Evolutionary conservation across 2,329 filamentous ascomycete genomes (phyloP), one percentile per base, ranked within the genome.

Genomic region (Graphilbum fragrans): DNA sequence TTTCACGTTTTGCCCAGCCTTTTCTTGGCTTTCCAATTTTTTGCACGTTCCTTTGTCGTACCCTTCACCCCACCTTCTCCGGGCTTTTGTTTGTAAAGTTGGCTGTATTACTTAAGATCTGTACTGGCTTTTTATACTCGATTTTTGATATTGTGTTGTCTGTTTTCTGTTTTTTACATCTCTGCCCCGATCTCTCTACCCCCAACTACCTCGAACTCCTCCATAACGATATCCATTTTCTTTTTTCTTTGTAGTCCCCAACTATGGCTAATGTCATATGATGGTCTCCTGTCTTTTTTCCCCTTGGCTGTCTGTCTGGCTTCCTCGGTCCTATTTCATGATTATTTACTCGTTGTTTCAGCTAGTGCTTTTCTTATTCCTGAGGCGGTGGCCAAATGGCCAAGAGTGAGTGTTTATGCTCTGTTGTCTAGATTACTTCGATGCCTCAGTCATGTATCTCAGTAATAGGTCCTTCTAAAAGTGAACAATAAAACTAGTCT

Each of bases 171-270:
- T 29, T 29, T 23, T 20, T 38, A 32, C 39, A 35, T 33, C 36
- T 36, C 35, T 40, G 12, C 12, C 29, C 29, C 12, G 12, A 29
- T 42, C 34, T 37, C 20, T 21, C 31, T 35, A 19, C 10, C 18
- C 5, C 3, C 23, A 37, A 5, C 32, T 32, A 39, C 38, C 19
- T 16, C 23, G 19, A 25, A 29, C 17, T 29, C 31, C 20, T 33
- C 35, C n/a, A 41, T 42, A 43, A 45, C 42, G 42, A 43, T 45
- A 45, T 47, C 44, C 37, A 42, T 41, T 45, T 41, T 11, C 21
- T 39, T 37, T 41, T 10, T 37, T 14, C 14, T 32, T 32, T 19
- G 14, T n/a, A 6, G 12, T 4, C 16, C 32, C 25, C 14, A 3
- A 36, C 20, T 11, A 23, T n/a, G 35, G 4, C 14, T 14, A n/a